Percentiles rank a stretch among this genome's conserved stretches.
phyloP scores from a whole-genome alignment of 306 rosid genomes.

The Sesbania bispinosa region DNA sequence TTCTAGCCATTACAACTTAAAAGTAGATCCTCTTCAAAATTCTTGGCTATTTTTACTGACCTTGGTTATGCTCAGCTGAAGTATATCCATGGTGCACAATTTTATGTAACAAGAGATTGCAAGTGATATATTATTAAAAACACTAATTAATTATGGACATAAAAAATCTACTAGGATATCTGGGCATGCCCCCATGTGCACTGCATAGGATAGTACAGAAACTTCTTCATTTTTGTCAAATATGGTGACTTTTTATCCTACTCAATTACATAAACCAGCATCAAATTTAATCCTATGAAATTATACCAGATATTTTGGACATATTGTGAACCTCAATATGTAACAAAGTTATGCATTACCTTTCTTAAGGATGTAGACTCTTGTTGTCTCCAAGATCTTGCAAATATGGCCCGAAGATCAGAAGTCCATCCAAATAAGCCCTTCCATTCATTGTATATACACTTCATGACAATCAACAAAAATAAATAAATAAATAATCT shows the following conservation, averaged over 20 bases:
- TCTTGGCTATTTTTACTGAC: not conserved
- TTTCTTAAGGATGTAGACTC: constrained; percentile 55
- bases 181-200: not conserved
- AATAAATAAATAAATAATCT: not conserved
- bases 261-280: not conserved
- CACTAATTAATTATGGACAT: not conserved
- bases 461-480: constrained; percentile 42
- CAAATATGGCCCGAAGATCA: constrained; percentile 66
- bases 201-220: not conserved
- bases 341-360: constrained; percentile 41
- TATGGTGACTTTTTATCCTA: not conserved
- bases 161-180: not conserved
- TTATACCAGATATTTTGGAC: not conserved
- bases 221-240: not conserved
- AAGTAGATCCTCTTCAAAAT: not conserved
- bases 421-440: constrained; percentile 84
- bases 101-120: not conserved
- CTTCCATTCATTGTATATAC: constrained; percentile 81
- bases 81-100: not conserved
- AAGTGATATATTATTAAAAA: not conserved
- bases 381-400: constrained; percentile 60
- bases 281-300: not conserved
- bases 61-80: not conserved
- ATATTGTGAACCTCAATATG: not conserved
- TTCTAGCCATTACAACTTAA: not conserved